Base-by-base conservation (phyloP, 163 green algal genomes). In the Chlamydomonas reinhardtii region DNA sequence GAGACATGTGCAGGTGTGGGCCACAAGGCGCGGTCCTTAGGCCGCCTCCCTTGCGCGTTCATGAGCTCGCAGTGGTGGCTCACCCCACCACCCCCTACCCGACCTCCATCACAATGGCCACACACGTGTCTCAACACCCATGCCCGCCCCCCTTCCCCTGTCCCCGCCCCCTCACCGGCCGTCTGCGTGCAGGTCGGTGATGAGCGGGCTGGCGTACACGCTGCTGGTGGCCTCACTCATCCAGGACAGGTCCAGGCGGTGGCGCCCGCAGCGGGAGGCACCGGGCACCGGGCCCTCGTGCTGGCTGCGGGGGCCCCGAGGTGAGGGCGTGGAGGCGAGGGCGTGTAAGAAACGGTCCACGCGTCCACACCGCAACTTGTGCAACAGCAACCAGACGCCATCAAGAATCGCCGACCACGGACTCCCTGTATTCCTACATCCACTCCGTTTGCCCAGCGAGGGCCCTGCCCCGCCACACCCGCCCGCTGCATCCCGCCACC, bases 171-270 rank as follows among this genome's bases (percentile, higher is more conserved):
- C 69, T 8, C 79, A 77, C 52, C 94, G 92, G 2, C 96, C 97
- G 84, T 99, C 98, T 68, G 91, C 96, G 89, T 96, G 98, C 31
- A 99, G 91, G 87, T 99, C 97, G 2, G 96, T 97, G 90, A 99
- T 98, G 34, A 99, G 86, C 0, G 98, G 97, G 0, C 97, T 99
- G 32, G 96, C 95, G 80, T 99, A 99, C 6, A 99, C 92, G 66
- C 90, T 95, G 34, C 89, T 95, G 52, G 85, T 92, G 6, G 97
- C 91, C 85, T 99, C 94, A 3, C 94, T 95, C 93, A 97, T 96
- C 98, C 98, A 99, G 73, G 91, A 90, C 69, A 99, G 85, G 62
- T 97, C 88, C 31, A 99, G 71, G 84, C 98, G 92, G 25, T 93
- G 74, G 16, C 73, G 52, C 12, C 73, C 74, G 52, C 69, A 69